Conservation (phyloP, 192 early-diverging fungal species). For the Umbelopsis sp. region DNA sequence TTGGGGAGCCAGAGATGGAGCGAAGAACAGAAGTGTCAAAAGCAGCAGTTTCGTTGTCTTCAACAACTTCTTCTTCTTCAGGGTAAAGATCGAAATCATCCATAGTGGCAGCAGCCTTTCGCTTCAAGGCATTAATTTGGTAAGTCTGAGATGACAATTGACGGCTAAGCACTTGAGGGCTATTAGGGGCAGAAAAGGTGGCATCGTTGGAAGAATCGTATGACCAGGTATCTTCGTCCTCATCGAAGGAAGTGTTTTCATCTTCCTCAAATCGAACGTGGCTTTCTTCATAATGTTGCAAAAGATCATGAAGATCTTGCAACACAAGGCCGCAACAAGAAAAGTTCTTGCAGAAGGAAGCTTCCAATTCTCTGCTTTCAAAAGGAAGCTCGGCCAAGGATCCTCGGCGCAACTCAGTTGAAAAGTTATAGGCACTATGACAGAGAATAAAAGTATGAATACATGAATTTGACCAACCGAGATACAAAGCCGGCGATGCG, state of each 20-base stretch:
- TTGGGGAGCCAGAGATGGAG: slow-evolving; percentile 12
- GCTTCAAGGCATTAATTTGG: slow-evolving; percentile 32
- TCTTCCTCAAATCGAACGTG: slow-evolving; percentile 91
- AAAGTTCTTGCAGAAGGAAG: slow-evolving; percentile 94
- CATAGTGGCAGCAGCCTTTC: slow-evolving; percentile 38
- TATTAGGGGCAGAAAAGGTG: slow-evolving; percentile 22
- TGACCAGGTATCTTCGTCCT: slow-evolving; percentile 29
- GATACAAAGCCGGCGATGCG: neutral
- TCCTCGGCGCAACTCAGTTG: slow-evolving; percentile 17
- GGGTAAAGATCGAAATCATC: slow-evolving; percentile 21
- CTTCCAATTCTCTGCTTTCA: slow-evolving; percentile 78
- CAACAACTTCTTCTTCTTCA: slow-evolving; percentile 6
- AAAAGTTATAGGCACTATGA: slow-evolving; percentile 34
- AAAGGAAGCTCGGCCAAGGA: slow-evolving; percentile 27
- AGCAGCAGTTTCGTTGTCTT: slow-evolving; percentile 24
- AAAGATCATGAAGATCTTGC: slow-evolving; percentile 89
- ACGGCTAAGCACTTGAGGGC: slow-evolving; percentile 26
- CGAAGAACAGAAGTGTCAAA: slow-evolving; percentile 31
- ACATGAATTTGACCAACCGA: neutral
- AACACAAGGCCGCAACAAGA: slow-evolving; percentile 91
- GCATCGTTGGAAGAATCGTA: slow-evolving; percentile 17
- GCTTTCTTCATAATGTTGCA: slow-evolving; percentile 96
- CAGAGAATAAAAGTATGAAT: slow-evolving; percentile 15
- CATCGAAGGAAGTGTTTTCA: slow-evolving; percentile 57
- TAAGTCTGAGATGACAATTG: slow-evolving; percentile 23